These are phyloP conservation scores for Penicillium psychrosexuale DNA, from an alignment of 2,329 filamentous ascomycete species.

Conservation along the genomic window DNA sequence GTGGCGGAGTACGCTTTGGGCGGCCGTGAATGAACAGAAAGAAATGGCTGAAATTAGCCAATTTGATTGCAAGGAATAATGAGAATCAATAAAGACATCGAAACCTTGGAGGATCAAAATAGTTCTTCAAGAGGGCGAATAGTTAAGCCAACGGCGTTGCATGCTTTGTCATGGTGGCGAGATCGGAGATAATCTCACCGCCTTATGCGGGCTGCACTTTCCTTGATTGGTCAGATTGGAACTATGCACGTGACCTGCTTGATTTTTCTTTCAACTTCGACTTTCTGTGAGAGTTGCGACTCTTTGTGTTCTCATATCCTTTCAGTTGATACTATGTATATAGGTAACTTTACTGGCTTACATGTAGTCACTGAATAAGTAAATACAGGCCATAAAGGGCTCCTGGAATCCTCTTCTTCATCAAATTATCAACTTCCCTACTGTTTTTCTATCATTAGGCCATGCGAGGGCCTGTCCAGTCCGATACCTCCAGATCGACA, in stretches of 20 bases:
- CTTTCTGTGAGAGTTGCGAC: background rate
- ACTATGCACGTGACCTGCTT: background rate
- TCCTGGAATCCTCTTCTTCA: background rate
- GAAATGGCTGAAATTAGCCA: background rate
- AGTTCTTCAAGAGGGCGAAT: conserved; percentile 2
- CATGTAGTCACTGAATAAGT: background rate
- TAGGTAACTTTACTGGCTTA: background rate
- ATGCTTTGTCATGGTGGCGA: conserved; percentile 37
- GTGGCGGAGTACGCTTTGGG: conserved; percentile 27
- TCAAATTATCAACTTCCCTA: background rate
- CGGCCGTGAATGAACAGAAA: conserved; percentile 8
- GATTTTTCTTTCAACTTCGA: conserved; percentile 1
- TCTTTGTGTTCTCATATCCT: background rate
- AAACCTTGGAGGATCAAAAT: conserved; percentile 1
- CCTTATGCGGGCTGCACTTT: conserved; percentile 2
- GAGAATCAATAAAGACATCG: background rate
- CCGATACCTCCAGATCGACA: background rate
- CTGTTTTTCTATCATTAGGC: background rate
- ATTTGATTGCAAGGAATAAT: background rate
- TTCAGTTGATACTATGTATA: background rate
- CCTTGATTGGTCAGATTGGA: background rate
- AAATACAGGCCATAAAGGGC: background rate
- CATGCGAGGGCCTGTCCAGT: background rate
- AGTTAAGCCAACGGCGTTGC: conserved; percentile 15
- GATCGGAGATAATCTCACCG: conserved; percentile 34